Evolutionary conservation across 495 filamentous ascomycete species (phyloP), one percentile per base, ranked within the genome.

Genomic region (Hyaloscypha bicolor): DNA sequence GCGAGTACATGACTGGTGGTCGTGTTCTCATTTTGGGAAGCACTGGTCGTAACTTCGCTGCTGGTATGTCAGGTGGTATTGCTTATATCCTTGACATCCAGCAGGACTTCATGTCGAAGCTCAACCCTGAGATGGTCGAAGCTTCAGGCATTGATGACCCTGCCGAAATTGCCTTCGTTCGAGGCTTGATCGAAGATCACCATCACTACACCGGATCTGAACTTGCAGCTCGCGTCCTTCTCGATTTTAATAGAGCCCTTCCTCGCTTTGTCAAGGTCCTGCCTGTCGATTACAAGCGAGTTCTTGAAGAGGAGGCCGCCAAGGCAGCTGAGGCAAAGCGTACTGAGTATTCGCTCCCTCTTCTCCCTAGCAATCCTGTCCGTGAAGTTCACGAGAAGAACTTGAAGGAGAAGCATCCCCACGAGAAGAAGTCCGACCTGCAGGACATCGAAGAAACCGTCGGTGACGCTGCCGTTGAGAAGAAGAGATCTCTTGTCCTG

Each of bases 1-100:
- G 94, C 76, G 95, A 99, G 82, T 99, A 99, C 86, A 99, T 99
- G 95, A 99, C 95, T 66, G 95, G 95, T 74, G 95, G 95, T 74
- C 93, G 96, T 76, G 87, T 98, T 45, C 81, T 99, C 65, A 83
- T 96, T 67, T 84, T 99, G 55, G 95, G 95, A 65, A 87, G 89
- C 73, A 97, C 93, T 73, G 95, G 95, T n/a, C 95, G 95, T 69
- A 99, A 99, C 85, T 99, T 99, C 74, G 95, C 96, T 73, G 95
- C 95, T 65, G 95, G 95, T 82, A 99, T 99, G 95, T 98, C 94
- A 73, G 95, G 95, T 72, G 95, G 95, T 81, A 98, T 99, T 80
- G 94, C 96, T 39, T 99, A 99, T 69, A 87, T 98, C 62, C 86
- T 99, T 21, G 95, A 99, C 72, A 90, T 96, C 80, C 87, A 94